Evolutionary conservation across 768 basidiomycete species (phyloP), one percentile per base, ranked within the genome.

Genomic region (Psilocybe sp.): DNA sequence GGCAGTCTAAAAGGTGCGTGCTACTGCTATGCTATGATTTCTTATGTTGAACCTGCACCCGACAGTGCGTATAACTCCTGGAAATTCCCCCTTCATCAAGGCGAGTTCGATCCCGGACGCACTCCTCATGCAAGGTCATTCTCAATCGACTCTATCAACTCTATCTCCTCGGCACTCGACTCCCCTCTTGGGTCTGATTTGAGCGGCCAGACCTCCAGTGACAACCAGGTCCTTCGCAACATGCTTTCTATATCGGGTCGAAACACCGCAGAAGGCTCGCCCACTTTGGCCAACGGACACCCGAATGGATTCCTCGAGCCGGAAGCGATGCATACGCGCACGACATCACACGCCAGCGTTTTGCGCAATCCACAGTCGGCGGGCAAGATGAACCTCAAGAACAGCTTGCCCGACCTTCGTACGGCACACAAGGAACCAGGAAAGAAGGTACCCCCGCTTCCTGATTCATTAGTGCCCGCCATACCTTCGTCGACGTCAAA

Each of bases 401-500:
- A 94, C 68, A 93, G 91, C 50, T 74, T 96, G 49, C 93, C 94
- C 6, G 92, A 97, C 61, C 71, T 96, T 41, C 79, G 88, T 23
- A 50, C 41, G 16, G 53, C 42, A 4, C 42, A 51, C 23, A 55
- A 56, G 33, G 53, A 46, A 36, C 47, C 53, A 33, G 40, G 45
- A 1, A 53, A 53, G 36, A 44, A 33, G 12, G 40, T 50, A n/a
- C 46, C 54, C 12, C 45, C 38, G 39, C 44, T 48, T 13, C 39
- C 49, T 14, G 55, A 64, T 49, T 43, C 34, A 28, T 10, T 45
- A 23, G 18, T 34, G 32, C 38, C 44, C 15, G 48, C 49, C 20
- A 54, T 56, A 37, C 38, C 52, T 16, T 44, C 41, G 23, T 40
- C 50, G n/a, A 38, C 52, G 12, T 44, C 52, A 6, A 44, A 47